A percentile compares a stretch with the other conserved stretches of the same genome.
Conservation (phyloP, 2,329 filamentous ascomycete genomes). For the Byssoonygena ceratinophila region DNA sequence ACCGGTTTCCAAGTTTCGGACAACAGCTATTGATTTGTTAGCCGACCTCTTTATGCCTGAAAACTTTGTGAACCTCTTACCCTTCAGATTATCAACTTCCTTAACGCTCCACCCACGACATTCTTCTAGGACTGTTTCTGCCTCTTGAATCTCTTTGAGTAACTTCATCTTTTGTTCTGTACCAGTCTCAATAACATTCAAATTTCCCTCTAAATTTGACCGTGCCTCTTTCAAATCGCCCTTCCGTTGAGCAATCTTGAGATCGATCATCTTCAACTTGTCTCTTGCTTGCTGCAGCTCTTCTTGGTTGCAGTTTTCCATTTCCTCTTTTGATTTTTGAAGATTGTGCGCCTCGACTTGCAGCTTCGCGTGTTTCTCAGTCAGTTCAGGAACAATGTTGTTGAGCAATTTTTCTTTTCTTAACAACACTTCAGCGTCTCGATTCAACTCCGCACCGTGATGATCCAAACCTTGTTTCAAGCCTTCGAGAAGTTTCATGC, state of each 20-base stretch:
- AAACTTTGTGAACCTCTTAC: conserved; percentile 36
- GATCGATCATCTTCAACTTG: conserved; percentile 53
- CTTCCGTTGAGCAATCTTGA: conserved; percentile 60
- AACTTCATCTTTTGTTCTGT: conserved; percentile 58
- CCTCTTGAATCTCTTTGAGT: conserved; percentile 64
- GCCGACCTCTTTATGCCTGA: neutral
- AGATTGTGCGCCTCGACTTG: conserved; percentile 56
- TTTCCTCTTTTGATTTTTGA: conserved; percentile 56
- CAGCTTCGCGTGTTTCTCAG: conserved; percentile 51
- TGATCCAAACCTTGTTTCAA: conserved; percentile 69
- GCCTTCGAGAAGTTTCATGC: conserved; percentile 73
- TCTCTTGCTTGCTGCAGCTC: conserved; percentile 66
- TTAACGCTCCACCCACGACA: conserved; percentile 78
- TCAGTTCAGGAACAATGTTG: conserved; percentile 54
- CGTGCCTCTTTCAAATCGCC: conserved; percentile 56
- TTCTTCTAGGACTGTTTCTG: conserved; percentile 74
- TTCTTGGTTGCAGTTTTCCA: conserved; percentile 58
- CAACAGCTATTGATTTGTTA: conserved; percentile 23
- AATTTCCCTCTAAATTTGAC: conserved; percentile 56
- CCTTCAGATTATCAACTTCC: conserved; percentile 70
- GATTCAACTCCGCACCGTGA: conserved; percentile 65
- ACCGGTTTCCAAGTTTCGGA: conserved; percentile 32
- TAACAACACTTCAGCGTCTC: conserved; percentile 56
- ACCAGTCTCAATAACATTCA: conserved; percentile 52
- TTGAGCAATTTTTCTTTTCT: conserved; percentile 60